Evolutionary conservation across 2,329 filamentous ascomycete species (phyloP).

Genomic region (Hymenotorrendiella dingleyae): DNA sequence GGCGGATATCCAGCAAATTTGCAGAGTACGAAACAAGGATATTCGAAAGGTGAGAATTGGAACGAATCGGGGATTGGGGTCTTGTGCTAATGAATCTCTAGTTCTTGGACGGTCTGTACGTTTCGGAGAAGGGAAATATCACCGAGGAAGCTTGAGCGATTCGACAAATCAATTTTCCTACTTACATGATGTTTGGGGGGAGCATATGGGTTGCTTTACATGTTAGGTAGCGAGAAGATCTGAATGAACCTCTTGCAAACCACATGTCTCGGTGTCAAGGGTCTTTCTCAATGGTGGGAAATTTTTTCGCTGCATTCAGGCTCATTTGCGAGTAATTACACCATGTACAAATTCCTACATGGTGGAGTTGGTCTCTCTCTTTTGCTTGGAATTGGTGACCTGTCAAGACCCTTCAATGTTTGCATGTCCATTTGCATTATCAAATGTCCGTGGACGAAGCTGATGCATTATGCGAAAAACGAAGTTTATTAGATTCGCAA

Average conservation of each 20-base stretch:
- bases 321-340: no score
- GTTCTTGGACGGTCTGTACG: conserved; percentile 99
- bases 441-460: no score
- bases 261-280: conserved; percentile 1
- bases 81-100: conserved; percentile 32
- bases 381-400: no score
- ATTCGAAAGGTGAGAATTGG: conserved; percentile 78
- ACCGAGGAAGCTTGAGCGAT: conserved; percentile 48
- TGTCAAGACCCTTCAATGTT: no score
- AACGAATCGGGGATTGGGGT: neutral
- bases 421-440: no score
- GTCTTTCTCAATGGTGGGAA: neutral
- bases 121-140: conserved; percentile 97
- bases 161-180: conserved; percentile 21
- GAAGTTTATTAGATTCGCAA: no score
- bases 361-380: no score
- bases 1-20: conserved; percentile 99
- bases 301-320: no score
- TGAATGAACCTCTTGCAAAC: conserved; percentile 30
- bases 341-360: no score
- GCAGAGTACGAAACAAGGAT: conserved; percentile 99
- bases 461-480: no score
- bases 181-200: conserved; percentile 23
- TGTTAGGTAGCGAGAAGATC: conserved; percentile 30
- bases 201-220: conserved; percentile 29